Base-by-base conservation (phyloP, 1,284 basidiomycete genomes). In the Irpex rosettiformis region DNA sequence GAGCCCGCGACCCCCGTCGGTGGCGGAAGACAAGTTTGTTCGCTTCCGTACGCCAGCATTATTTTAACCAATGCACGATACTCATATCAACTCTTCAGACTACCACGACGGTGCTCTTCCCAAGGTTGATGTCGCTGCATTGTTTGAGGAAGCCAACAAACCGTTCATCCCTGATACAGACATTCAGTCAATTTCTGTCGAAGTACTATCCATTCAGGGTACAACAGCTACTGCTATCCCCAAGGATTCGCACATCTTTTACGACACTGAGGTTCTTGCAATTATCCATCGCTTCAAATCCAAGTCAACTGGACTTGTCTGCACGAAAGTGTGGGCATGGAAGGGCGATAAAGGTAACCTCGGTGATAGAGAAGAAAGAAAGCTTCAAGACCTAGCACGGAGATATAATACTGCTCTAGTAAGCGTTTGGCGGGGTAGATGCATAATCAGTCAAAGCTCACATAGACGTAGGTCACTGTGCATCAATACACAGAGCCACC, bases 301-400 rank as follows among this genome's bases (percentile, higher is more conserved):
- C 1, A 82, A 76, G 57, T 75, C 78, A 13, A 85, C 71, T 27
- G 85, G 87, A n/a, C 75, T 93, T 21, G 89, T 84, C 2, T 74
- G 76, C 24, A 91, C 84, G 4, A 79, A 77, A 25, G 80, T 93
- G 10, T 92, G 89, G 88, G 81, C 80, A 21, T 93, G 90, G 90
- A 73, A 74, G 24, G 90, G 90, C 0, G 80, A 77, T 57, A 76
- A 75, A 40, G 76, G 79, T 40, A 72, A 70, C 29, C 64, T 78
- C 21, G 81, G 80, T 1, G 83, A 86, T 54, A 75, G 73, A 49
- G 90, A 89, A 63, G 79, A 82, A 64, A 77, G 72, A 51, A 91
- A 90, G 67, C 64, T 90, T 45, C 75, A 79, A 47, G 90, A 91
- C 55, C 74, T 93, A 6, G 85, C 85, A 3, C 81, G 83, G 62